Percentiles rank a stretch among this genome's conserved stretches.
Evolutionary conservation across 129 eudicot genomes (phyloP).

Genomic region (Artemisia annua): DNA sequence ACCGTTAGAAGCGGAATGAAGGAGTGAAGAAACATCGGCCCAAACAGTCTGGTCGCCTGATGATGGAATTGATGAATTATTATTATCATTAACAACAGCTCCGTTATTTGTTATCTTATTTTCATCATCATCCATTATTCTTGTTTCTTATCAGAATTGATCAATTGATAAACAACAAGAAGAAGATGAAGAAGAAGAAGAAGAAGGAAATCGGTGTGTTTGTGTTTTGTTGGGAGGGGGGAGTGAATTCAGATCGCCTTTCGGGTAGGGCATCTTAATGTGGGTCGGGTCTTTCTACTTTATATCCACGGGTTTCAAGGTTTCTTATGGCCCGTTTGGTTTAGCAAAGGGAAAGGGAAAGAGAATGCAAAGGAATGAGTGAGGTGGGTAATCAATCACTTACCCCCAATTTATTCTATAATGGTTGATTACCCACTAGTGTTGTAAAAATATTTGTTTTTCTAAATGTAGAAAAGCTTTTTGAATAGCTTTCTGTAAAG

Average conservation of each 20-base stretch:
- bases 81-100: constrained; percentile 29
- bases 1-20: constrained; percentile 69
- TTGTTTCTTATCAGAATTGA: background rate
- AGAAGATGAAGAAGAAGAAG: too few relatives aligned
- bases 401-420: too few relatives aligned
- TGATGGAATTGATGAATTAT: constrained; percentile 53
- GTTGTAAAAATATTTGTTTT: too few relatives aligned
- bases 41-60: constrained; percentile 64
- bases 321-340: too few relatives aligned
- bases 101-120: constrained; percentile 29
- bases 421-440: too few relatives aligned
- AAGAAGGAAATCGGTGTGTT: constrained; percentile 5
- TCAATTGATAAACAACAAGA: background rate
- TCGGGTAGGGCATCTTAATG: constrained; percentile 44
- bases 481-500: too few relatives aligned
- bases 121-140: constrained; percentile 30
- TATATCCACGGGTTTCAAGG: background rate
- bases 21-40: constrained; percentile 77
- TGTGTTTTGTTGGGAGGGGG: constrained; percentile 6
- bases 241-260: constrained; percentile 15
- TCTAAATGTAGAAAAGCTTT: too few relatives aligned
- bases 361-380: too few relatives aligned
- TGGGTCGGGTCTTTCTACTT: constrained; percentile 31
- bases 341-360: too few relatives aligned
- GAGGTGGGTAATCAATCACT: too few relatives aligned